These are phyloP conservation scores for Tricholoma matsutake DNA, from an alignment of 768 basidiomycete species.

Conservation along the genomic window DNA sequence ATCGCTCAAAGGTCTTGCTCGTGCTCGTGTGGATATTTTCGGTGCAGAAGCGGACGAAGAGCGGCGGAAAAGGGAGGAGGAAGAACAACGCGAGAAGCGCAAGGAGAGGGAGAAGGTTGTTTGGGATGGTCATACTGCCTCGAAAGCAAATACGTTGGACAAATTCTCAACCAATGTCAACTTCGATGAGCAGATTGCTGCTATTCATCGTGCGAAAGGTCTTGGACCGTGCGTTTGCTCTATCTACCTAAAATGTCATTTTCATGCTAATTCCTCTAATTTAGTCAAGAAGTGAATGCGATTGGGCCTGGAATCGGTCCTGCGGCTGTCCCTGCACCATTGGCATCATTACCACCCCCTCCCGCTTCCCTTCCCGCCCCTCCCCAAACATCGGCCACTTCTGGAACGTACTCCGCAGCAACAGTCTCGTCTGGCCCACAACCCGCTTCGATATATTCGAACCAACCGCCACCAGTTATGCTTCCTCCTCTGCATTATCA, in stretches of 20 bases:
- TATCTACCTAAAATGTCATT: slow-evolving; percentile 1
- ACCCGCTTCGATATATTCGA: slow-evolving; percentile 68
- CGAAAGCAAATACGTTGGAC: slow-evolving; percentile 88
- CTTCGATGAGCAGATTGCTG: slow-evolving; percentile 97
- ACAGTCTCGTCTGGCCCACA: slow-evolving; percentile 91
- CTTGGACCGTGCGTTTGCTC: slow-evolving; percentile 68
- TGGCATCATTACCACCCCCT: slow-evolving; percentile 63
- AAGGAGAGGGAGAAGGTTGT: slow-evolving; percentile 93
- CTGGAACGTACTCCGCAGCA: slow-evolving; percentile 70
- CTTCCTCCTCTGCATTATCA: slow-evolving; percentile 84
- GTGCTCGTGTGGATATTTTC: slow-evolving; percentile 97
- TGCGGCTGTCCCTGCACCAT: slow-evolving; percentile 63
- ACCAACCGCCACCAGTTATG: slow-evolving; percentile 69
- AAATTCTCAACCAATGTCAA: slow-evolving; percentile 93
- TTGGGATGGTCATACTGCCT: slow-evolving; percentile 98
- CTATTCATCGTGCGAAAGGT: slow-evolving; percentile 91
- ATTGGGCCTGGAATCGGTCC: slow-evolving; percentile 90
- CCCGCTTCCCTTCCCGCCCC: slow-evolving; percentile 74
- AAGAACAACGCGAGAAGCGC: slow-evolving; percentile 74
- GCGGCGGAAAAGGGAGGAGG: slow-evolving; percentile 80
- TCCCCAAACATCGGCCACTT: slow-evolving; percentile 46
- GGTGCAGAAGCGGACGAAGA: slow-evolving; percentile 94
- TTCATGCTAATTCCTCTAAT: background rate
- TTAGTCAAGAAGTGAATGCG: slow-evolving; percentile 69
- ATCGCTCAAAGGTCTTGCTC: slow-evolving; percentile 89